Evolutionary conservation across 2,329 filamentous ascomycete genomes (phyloP).

Genomic region (Apiospora kogelbergensis): DNA sequence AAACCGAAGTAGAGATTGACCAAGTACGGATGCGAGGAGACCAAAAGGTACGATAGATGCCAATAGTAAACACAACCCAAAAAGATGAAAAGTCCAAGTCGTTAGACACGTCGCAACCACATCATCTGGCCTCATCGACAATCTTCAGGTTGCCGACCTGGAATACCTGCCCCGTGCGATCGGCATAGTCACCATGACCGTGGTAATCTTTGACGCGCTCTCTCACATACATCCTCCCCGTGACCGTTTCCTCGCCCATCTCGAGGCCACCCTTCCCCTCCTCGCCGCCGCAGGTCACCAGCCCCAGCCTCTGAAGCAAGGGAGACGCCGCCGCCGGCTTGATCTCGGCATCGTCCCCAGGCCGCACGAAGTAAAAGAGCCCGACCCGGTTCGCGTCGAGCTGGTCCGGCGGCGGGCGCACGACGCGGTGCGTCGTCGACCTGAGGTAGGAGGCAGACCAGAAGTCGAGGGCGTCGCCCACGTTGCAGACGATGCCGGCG

Average conservation of each 20-base stretch:
- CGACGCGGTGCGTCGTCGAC: slow-evolving; percentile 36
- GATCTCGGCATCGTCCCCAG: slow-evolving; percentile 31
- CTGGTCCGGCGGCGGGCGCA: slow-evolving; percentile 35
- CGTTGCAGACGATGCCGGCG: slow-evolving; percentile 46
- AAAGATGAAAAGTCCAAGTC: neutral
- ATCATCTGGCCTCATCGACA: slow-evolving; percentile 36
- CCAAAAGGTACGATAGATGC: neutral
- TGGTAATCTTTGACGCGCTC: slow-evolving; percentile 41
- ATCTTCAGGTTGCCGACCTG: slow-evolving; percentile 40
- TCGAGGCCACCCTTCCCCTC: slow-evolving; percentile 11
- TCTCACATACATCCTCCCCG: slow-evolving; percentile 39
- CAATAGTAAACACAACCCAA: neutral
- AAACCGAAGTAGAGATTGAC: too few species aligned
- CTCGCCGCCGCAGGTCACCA: slow-evolving; percentile 14
- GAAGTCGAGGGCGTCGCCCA: slow-evolving; percentile 31
- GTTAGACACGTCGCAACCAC: neutral
- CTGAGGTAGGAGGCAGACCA: slow-evolving; percentile 30
- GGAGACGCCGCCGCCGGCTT: slow-evolving; percentile 29
- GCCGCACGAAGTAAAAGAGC: slow-evolving; percentile 37
- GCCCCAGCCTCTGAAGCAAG: slow-evolving; percentile 23
- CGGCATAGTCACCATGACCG: slow-evolving; percentile 36
- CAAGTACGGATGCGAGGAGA: neutral
- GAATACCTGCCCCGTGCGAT: slow-evolving; percentile 39
- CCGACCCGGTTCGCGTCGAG: slow-evolving; percentile 30
- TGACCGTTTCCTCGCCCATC: slow-evolving; percentile 29